Conservation (phyloP, 192 early-diverging fungal species). For the Ramicandelaber brevisporus region DNA sequence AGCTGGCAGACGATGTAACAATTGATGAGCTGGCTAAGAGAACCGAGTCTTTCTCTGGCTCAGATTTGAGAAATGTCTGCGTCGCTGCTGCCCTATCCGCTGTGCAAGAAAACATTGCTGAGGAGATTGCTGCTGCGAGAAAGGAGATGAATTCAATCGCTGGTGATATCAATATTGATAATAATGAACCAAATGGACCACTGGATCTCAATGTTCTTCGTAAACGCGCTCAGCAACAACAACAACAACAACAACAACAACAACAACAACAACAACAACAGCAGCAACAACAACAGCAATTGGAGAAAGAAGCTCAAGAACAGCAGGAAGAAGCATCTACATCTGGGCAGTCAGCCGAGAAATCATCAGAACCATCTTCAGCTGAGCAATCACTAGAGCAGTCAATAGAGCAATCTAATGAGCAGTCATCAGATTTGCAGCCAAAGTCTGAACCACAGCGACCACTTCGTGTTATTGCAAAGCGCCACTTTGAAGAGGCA, state of each 20-base stretch:
- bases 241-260: not conserved
- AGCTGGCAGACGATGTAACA: slow-evolving; percentile 26
- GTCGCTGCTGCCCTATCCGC: slow-evolving; percentile 53
- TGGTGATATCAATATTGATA: slow-evolving; percentile 1
- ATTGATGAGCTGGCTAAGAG: slow-evolving; percentile 34
- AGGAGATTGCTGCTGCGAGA: slow-evolving; percentile 9
- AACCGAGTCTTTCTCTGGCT: slow-evolving; percentile 69
- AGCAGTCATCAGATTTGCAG: slow-evolving; percentile 4
- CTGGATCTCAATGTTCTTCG: not conserved
- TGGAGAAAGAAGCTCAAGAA: not conserved
- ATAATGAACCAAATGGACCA: not conserved
- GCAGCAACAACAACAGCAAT: not conserved
- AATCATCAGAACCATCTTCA: slow-evolving; percentile 4
- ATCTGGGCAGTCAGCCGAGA: slow-evolving; percentile 6
- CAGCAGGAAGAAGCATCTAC: slow-evolving; percentile 1
- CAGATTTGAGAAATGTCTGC: slow-evolving; percentile 85
- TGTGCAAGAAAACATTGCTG: slow-evolving; percentile 29
- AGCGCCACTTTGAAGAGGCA: slow-evolving; percentile 63
- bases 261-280: not conserved
- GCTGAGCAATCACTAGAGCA: slow-evolving; percentile 1
- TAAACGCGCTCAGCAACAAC: not conserved
- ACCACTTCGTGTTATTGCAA: slow-evolving; percentile 12
- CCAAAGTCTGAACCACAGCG: not conserved
- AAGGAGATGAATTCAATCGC: not conserved
- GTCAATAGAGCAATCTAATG: slow-evolving; percentile 1